Base-by-base conservation (phyloP, 2,329 filamentous ascomycete species). In the Colletotrichum shisoi region DNA sequence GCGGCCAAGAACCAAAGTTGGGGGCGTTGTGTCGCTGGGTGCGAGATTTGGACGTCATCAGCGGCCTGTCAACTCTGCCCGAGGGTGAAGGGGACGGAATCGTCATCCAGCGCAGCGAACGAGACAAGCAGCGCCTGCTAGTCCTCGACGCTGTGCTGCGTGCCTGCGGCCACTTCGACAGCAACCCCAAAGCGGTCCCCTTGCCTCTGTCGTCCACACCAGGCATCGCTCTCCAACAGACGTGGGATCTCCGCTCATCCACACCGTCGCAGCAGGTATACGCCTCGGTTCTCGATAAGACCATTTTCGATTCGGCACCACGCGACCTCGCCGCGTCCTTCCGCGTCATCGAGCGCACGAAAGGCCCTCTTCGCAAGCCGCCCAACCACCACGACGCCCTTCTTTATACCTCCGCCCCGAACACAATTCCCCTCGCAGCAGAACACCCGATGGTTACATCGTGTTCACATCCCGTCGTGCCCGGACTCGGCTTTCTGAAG, bases 1-100 rank as follows among this genome's bases (percentile, higher is more conserved):
- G 89, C n/a, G 79, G 81, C 3, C 83, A 91, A 69, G 83, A 85
- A 19, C 89, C 89, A 0, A 90, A 90, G 71, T 78, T 91, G 0
- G 89, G 89, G 21, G 88, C 89, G 1, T 76, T 91, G 8, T 91
- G 89, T 74, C 85, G 89, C 63, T 92, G 89, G 89, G 89, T 91
- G 4, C 84, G 89, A 64, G 89, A 91, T 72, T 79, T 91, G 31
- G 89, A 91, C 71, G 85, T 91, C 27, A 85, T 91, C 57, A 89
- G 86, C 70, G 88, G 88, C 1, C 77, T 91, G 8, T 87, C 87
- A 3, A 86, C 87, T 24, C 80, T 84, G 60, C 79, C 85, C 0
- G 80, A 80, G 2, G 81, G 81, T 3, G 76, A 78, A 52, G 49
- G 52, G 5, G 37, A 69, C 2, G 57, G 66, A 74, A 74, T 45